phyloP scores from a whole-genome alignment of 148 eudicot species.

The Polygonum aviculare region DNA sequence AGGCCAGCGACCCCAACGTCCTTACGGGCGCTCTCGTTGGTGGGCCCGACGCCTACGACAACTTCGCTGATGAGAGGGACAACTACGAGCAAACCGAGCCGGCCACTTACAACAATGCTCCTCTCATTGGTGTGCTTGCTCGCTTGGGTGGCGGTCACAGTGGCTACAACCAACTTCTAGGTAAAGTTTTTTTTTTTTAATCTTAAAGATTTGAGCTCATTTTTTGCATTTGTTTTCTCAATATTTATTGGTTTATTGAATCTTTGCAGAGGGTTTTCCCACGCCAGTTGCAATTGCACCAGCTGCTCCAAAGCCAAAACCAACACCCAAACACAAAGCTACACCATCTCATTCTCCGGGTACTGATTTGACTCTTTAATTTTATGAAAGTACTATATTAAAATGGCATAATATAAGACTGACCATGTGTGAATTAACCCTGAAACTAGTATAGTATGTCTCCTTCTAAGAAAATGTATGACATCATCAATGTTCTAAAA shows the following conservation, averaged over 20 bases:
- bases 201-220: not conserved
- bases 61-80: conserved; percentile 90
- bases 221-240: not conserved
- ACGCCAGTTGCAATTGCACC: conserved; percentile 7
- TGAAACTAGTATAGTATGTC: too few relatives aligned
- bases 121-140: conserved; percentile 79
- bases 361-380: too few relatives aligned
- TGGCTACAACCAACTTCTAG: conserved; percentile 86
- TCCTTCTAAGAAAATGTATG: too few relatives aligned
- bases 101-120: conserved; percentile 97
- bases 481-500: too few relatives aligned
- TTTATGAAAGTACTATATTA: too few relatives aligned
- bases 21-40: conserved; percentile 91
- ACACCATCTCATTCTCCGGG: conserved; percentile 36
- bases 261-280: not conserved
- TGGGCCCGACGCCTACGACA: conserved; percentile 96
- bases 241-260: not conserved
- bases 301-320: conserved; percentile 22
- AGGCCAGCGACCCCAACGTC: conserved; percentile 78
- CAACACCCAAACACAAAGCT: conserved; percentile 24
- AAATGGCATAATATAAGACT: too few relatives aligned
- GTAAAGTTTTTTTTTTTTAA: conserved; percentile 9
- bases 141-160: conserved; percentile 63
- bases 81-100: conserved; percentile 99
- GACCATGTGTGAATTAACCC: too few relatives aligned